Evolutionary conservation across 805 yeast species (phyloP), one percentile per base, ranked within the genome.

Genomic region (Wickerhamiella nectarea): DNA sequence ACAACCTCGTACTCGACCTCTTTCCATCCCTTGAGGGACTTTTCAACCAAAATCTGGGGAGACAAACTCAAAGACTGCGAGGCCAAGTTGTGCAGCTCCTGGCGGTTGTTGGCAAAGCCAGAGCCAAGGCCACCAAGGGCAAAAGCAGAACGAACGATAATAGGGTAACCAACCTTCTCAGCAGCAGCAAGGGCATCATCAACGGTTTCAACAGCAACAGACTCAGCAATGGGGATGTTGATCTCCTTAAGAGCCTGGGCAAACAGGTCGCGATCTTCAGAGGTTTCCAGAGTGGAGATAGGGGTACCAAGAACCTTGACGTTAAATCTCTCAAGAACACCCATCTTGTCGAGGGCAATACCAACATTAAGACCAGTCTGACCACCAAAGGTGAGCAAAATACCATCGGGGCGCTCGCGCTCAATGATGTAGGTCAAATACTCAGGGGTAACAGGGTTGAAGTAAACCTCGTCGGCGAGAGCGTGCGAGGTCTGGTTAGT

Each of bases 1-100:
- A 89, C 97, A 52, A 89, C 98, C 70, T 89, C 98, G 64, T 89
- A 89, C 67, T 89, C 98, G 50, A 89, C 93, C 67, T 89, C 98
- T 65, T 89, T 89, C 98, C 98, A 89, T 52, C 98, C 98, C 70
- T 87, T 89, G 67, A 89, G 71, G 5, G 97, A 89, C 71, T 82
- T 87, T 67, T 89, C 98, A 50, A 89, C 97, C 55, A 89, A 69
- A 53, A 89, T 86, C 70, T 89, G 98, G 41, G 96, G 96, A 17
- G 97, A 76, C 50, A 87, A 67, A 21, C 94, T 77, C 50, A 89
- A 70, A 1, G 95, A 83, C 65, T 84, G 94, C 24, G 95, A 75
- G 37, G 95, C 80, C 62, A 89, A 72, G 66, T 89, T 80, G 62
- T 76, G 75, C 58, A 89, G 74, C 65, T 91, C 97, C 46, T 72